These are phyloP conservation scores for Oehlia diaphana DNA, from an alignment of 192 early-diverging fungal genomes.

Conservation along the genomic window DNA sequence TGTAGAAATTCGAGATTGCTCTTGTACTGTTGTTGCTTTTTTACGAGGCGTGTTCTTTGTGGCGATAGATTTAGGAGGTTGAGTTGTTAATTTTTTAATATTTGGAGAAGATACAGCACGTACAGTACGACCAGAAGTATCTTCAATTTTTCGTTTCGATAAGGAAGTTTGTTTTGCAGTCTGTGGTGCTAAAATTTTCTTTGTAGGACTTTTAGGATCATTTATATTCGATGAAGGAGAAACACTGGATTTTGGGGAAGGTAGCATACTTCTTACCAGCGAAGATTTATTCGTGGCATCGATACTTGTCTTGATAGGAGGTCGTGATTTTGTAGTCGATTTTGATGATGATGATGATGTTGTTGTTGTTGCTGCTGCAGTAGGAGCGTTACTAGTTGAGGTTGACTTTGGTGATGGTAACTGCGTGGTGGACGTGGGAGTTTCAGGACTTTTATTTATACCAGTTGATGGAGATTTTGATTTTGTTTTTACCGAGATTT, in stretches of 20 bases:
- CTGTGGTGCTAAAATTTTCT: background rate
- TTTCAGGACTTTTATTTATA: background rate
- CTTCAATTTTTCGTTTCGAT: slow-evolving; percentile 5
- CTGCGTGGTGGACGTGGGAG: background rate
- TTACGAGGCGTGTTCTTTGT: background rate
- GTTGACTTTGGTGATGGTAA: background rate
- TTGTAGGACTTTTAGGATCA: background rate
- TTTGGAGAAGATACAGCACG: background rate
- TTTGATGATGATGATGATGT: background rate
- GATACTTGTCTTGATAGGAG: background rate
- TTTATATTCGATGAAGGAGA: background rate
- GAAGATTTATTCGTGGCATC: background rate
- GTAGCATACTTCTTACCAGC: background rate
- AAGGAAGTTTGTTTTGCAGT: background rate
- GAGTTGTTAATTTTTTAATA: background rate
- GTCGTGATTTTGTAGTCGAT: background rate
- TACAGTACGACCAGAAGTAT: background rate
- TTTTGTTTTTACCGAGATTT: background rate
- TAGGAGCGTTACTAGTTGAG: background rate
- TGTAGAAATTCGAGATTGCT: background rate
- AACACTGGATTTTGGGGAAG: background rate
- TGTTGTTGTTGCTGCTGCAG: background rate
- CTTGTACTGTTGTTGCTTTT: background rate
- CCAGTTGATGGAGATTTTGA: background rate
- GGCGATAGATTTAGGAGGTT: background rate